A percentile compares a stretch with the other conserved stretches of the same genome.
These are phyloP conservation scores for Porogramme epimiltina DNA, from an alignment of 1,284 basidiomycete genomes.

Conservation along the genomic window DNA sequence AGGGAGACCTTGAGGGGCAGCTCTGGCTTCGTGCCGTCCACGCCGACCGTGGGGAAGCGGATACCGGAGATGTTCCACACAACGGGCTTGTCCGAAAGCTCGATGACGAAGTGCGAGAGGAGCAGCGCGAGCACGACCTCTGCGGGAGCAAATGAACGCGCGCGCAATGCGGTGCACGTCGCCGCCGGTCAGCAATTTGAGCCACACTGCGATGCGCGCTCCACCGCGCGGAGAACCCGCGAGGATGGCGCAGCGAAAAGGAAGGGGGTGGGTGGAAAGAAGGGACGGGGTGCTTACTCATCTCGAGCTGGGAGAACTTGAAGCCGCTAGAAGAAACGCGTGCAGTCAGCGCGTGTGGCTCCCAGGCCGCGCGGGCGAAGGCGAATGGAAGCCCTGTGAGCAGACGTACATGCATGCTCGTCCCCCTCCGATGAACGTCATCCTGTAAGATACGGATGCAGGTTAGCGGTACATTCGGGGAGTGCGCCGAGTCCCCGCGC, in stretches of 20 bases:
- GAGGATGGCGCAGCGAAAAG: background rate
- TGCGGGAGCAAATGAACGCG: background rate
- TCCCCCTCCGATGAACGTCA: constrained; percentile 34
- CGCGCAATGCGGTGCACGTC: no score
- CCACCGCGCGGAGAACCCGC: background rate
- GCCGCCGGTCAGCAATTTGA: no score
- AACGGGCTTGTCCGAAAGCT: constrained; percentile 19
- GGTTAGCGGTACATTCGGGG: constrained; percentile 1
- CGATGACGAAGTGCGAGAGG: constrained; percentile 15
- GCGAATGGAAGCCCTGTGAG: background rate
- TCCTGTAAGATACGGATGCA: constrained; percentile 16
- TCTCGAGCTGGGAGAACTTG: constrained; percentile 34
- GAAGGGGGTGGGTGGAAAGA: background rate
- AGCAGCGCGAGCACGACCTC: constrained; percentile 19
- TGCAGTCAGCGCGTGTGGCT: background rate
- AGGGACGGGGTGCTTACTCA: constrained; percentile 23
- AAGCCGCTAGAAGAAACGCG: constrained; percentile 25
- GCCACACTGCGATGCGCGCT: no score
- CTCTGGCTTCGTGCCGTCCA: constrained; percentile 17
- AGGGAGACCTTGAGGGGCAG: constrained; percentile 20
- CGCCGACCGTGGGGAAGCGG: constrained; percentile 23
- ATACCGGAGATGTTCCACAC: constrained; percentile 24
- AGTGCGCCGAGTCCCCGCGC: no score
- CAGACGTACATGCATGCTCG: constrained; percentile 32
- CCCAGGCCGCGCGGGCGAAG: background rate